Conservation (phyloP, 1,284 basidiomycete species). For the Leccinum fallax region DNA sequence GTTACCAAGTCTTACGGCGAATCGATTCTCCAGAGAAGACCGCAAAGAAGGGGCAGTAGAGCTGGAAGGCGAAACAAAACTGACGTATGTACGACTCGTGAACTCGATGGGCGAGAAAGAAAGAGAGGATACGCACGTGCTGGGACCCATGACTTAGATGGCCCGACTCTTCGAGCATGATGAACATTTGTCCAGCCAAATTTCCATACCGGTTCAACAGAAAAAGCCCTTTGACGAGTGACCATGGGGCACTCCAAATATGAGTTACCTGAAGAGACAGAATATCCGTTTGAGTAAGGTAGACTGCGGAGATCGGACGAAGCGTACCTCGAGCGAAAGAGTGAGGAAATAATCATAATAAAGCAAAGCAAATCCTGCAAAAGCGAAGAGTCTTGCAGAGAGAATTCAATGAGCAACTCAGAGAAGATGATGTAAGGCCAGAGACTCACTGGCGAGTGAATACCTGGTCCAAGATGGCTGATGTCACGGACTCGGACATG, state of each 20-base stretch:
- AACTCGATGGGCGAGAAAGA: not conserved
- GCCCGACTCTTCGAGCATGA: constrained; percentile 28
- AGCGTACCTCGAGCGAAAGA: constrained; percentile 20
- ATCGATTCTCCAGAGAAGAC: constrained; percentile 27
- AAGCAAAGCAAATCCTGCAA: constrained; percentile 18
- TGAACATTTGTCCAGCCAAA: constrained; percentile 23
- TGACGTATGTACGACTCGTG: not conserved
- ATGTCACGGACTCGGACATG: constrained; percentile 16
- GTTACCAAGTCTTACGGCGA: constrained; percentile 20
- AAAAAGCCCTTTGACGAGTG: constrained; percentile 25
- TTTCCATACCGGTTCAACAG: constrained; percentile 29
- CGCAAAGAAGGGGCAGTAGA: constrained; percentile 8
- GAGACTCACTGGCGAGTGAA: constrained; percentile 23
- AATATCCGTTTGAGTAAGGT: not conserved
- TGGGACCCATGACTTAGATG: constrained; percentile 17
- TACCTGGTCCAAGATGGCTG: constrained; percentile 5
- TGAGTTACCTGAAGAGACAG: constrained; percentile 12
- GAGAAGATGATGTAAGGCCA: not conserved
- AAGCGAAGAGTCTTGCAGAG: not conserved
- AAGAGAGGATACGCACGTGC: constrained; percentile 7
- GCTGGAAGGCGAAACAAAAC: constrained; percentile 23
- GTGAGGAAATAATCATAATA: constrained; percentile 23
- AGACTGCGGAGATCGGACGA: not conserved
- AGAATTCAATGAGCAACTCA: not conserved
- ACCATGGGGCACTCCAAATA: constrained; percentile 23